Evolutionary conservation across 2,329 filamentous ascomycete species (phyloP).

Genomic region (Epichloe sibirici): DNA sequence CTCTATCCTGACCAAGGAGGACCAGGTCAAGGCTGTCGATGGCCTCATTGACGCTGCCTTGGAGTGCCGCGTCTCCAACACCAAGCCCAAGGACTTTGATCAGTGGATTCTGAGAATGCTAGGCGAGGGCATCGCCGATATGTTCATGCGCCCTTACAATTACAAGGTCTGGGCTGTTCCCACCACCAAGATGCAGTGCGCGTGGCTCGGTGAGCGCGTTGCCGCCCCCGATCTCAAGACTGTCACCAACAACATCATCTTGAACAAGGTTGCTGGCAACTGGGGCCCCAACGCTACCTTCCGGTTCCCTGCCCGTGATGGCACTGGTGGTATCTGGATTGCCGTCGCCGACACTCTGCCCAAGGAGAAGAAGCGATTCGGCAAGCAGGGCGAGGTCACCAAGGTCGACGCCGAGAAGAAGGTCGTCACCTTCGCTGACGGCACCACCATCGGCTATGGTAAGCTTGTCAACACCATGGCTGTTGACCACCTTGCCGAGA

Average conservation of each 20-base stretch:
- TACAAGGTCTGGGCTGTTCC: slow-evolving; percentile 99
- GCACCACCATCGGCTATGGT: slow-evolving; percentile 79
- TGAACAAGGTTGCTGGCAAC: slow-evolving; percentile 90
- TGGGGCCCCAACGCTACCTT: slow-evolving; percentile 99
- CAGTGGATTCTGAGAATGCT: slow-evolving; percentile 95
- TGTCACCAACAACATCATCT: slow-evolving; percentile 85
- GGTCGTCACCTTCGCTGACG: slow-evolving; percentile 69
- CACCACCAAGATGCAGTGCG: slow-evolving; percentile 98
- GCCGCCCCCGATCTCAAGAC: slow-evolving; percentile 92
- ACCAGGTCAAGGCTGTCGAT: slow-evolving; percentile 88
- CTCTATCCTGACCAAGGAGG: slow-evolving; percentile 92
- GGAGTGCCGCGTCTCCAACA: slow-evolving; percentile 72
- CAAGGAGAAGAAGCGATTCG: slow-evolving; percentile 82
- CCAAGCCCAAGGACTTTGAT: slow-evolving; percentile 93
- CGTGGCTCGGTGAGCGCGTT: slow-evolving; percentile 97
- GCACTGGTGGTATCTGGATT: slow-evolving; percentile 98
- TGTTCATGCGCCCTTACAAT: slow-evolving; percentile 99
- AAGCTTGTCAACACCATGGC: slow-evolving; percentile 95
- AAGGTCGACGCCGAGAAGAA: slow-evolving; percentile 82
- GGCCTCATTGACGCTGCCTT: slow-evolving; percentile 92
- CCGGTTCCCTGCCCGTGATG: slow-evolving; percentile 90
- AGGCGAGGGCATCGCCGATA: slow-evolving; percentile 77
- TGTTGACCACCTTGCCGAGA: slow-evolving; percentile 76
- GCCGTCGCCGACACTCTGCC: slow-evolving; percentile 89
- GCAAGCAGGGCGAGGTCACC: slow-evolving; percentile 69